A percentile compares a stretch with the other conserved stretches of the same genome.
Evolutionary conservation across 2,329 filamentous ascomycete genomes (phyloP).

Genomic region (Mycosphaerella sp.): DNA sequence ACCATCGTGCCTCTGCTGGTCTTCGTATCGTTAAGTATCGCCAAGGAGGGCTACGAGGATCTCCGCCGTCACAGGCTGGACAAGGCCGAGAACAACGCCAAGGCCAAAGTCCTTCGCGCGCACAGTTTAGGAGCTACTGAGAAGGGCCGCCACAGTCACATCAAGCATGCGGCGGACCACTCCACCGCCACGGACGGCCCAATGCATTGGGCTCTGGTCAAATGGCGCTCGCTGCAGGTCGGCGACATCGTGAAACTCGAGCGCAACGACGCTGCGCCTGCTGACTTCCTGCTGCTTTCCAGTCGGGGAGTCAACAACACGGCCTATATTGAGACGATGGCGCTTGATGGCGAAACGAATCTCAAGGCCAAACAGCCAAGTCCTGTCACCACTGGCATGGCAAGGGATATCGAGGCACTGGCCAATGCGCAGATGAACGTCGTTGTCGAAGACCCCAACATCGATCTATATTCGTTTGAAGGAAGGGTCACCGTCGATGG

Average conservation of each 20-base stretch:
- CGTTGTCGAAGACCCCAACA: slow-evolving; percentile 62
- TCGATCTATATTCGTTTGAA: slow-evolving; percentile 68
- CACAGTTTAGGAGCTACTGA: slow-evolving; percentile 10
- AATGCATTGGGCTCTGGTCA: slow-evolving; percentile 56
- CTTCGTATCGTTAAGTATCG: slow-evolving; percentile 82
- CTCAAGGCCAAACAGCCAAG: slow-evolving; percentile 66
- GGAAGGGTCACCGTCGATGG: slow-evolving; percentile 54
- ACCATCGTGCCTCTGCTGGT: slow-evolving; percentile 75
- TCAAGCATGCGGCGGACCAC: not conserved
- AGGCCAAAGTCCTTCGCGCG: slow-evolving; percentile 20
- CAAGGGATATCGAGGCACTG: slow-evolving; percentile 59
- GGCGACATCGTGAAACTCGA: slow-evolving; percentile 71
- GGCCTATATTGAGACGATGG: slow-evolving; percentile 76
- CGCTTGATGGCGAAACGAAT: slow-evolving; percentile 70
- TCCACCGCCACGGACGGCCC: slow-evolving; percentile 8
- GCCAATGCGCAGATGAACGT: slow-evolving; percentile 35
- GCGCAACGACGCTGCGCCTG: slow-evolving; percentile 68
- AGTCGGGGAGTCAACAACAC: slow-evolving; percentile 68
- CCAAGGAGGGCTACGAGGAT: slow-evolving; percentile 88
- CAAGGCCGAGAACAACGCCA: slow-evolving; percentile 64
- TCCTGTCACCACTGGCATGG: slow-evolving; percentile 31
- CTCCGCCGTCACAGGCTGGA: slow-evolving; percentile 76
- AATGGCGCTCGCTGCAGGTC: slow-evolving; percentile 73
- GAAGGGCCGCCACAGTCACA: not conserved
- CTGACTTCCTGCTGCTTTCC: slow-evolving; percentile 69